Evolutionary conservation across 2,329 filamentous ascomycete genomes (phyloP), one percentile per base, ranked within the genome.

Genomic region (Hymenoscyphus occultus): DNA sequence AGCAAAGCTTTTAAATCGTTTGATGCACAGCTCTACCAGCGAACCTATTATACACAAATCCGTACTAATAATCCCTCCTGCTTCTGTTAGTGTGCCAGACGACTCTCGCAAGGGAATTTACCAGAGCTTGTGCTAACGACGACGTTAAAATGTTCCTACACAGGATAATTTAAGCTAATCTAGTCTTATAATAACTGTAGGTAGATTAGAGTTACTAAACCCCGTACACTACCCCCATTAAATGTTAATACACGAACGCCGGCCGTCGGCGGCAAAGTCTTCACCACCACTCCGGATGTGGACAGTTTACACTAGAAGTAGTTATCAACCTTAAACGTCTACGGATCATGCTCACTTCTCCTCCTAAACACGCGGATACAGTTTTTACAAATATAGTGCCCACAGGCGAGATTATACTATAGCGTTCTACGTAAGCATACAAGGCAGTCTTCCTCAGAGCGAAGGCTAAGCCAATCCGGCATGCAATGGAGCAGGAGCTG

Each of bases 171-270:
- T 19, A 61, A 54, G 22, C 48, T 39, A 13, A 65, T n/a, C 35
- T 28, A 14, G 3, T 65, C 42, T 40, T 66, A 14, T 28, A 66
- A 22, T 22, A 22, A 22, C 22, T 1, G 22, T 22, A 22, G 22
- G 22, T 22, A 22, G 22, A 22, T 22, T 16, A 63, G 57, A 32
- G 57, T 42, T 28, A 39, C 39, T n/a, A 63, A 19, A 19, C 56
- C 61, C n/a, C 61, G 56, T 22, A 63, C 61, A n/a, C 61, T 40
- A 57, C 61, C 64, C 16, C 64, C 56, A 60, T 66, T 45, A 32
- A 66, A 60, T 59, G 31, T 58, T 22, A 63, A 22, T 16, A 65
- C 32, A 19, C 40, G n/a, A 22, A 65, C 35, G 7, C 59, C 59
- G 32, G 35, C 31, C 2, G 63, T 65, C 16, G 19, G 19, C 2